phyloP scores from a whole-genome alignment of 2,329 filamentous ascomycete species.

The Xylariaceae sp. region DNA sequence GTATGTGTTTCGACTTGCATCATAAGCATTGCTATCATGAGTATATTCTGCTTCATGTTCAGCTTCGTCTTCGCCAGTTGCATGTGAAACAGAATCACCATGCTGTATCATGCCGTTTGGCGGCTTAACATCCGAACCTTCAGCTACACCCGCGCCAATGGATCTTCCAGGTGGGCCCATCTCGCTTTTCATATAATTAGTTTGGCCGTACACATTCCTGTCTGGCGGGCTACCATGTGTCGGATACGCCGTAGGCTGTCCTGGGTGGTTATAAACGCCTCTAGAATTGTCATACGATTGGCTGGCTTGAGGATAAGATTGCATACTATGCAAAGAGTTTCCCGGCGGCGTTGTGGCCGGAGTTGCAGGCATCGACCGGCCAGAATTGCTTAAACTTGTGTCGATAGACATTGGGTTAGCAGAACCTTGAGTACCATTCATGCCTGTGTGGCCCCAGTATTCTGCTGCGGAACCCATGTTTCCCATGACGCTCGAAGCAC shows the following conservation, averaged over 20 bases:
- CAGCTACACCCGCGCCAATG: constrained; percentile 52
- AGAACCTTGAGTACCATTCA: constrained; percentile 53
- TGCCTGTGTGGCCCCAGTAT: constrained; percentile 66
- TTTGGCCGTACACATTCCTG: constrained; percentile 60
- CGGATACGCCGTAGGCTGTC: constrained; percentile 69
- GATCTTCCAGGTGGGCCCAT: constrained; percentile 74
- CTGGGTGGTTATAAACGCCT: constrained; percentile 62
- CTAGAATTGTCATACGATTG: constrained; percentile 72
- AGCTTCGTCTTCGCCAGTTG: constrained; percentile 58
- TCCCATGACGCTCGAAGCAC: constrained; percentile 77
- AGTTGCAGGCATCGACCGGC: constrained; percentile 81
- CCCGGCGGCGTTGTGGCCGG: constrained; percentile 86
- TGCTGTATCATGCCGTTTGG: constrained; percentile 61
- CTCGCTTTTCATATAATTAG: constrained; percentile 72
- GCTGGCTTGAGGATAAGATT: constrained; percentile 62
- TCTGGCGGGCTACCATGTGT: constrained; percentile 55
- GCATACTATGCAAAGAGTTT: constrained; percentile 68
- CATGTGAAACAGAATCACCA: constrained; percentile 49
- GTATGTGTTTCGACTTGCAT: constrained; percentile 66
- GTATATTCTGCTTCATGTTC: constrained; percentile 81
- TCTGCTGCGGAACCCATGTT: constrained; percentile 68
- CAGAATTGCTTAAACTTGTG: constrained; percentile 65
- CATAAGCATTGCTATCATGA: constrained; percentile 72
- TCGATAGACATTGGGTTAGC: constrained; percentile 75
- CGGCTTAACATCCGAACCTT: constrained; percentile 58